phyloP scores from a whole-genome alignment of 2,329 filamentous ascomycete genomes.

The Aspergillus tanneri region DNA sequence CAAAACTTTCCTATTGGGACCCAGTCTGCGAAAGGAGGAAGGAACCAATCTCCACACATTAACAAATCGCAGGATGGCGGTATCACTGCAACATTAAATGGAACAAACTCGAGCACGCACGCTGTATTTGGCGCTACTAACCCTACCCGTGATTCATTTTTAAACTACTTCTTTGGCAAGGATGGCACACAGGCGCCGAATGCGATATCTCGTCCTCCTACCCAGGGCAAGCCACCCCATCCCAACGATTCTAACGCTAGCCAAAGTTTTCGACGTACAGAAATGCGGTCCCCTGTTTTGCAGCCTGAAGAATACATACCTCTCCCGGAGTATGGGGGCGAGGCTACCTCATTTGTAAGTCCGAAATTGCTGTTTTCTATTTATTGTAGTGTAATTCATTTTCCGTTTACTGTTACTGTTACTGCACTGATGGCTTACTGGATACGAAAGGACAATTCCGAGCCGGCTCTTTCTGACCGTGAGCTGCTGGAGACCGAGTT shows the following conservation, averaged over 20 bases:
- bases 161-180: conserved; percentile 99
- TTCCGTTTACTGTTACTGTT: too few relatives aligned
- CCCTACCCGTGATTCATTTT: conserved; percentile 79
- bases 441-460: conserved; percentile 50
- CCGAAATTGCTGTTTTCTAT: too few relatives aligned
- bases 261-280: conserved; percentile 75
- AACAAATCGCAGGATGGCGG: conserved; percentile 63
- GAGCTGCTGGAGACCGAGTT: conserved; percentile 97
- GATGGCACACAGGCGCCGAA: conserved; percentile 59
- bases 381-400: too few relatives aligned
- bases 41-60: conserved; percentile 81
- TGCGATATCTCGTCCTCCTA: conserved; percentile 43
- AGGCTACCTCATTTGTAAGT: conserved; percentile 52
- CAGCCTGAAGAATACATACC: conserved; percentile 45
- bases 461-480: conserved; percentile 88
- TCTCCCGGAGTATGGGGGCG: conserved; percentile 42
- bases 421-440: conserved; percentile 7
- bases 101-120: conserved; percentile 61
- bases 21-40: conserved; percentile 58
- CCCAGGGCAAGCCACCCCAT: conserved; percentile 67
- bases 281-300: conserved; percentile 44
- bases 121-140: conserved; percentile 62
- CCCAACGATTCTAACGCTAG: conserved; percentile 76
- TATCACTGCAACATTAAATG: conserved; percentile 67
- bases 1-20: conserved; percentile 60